Evolutionary conservation across 2,329 filamentous ascomycete species (phyloP).

Genomic region (Shiraia bambusicola): DNA sequence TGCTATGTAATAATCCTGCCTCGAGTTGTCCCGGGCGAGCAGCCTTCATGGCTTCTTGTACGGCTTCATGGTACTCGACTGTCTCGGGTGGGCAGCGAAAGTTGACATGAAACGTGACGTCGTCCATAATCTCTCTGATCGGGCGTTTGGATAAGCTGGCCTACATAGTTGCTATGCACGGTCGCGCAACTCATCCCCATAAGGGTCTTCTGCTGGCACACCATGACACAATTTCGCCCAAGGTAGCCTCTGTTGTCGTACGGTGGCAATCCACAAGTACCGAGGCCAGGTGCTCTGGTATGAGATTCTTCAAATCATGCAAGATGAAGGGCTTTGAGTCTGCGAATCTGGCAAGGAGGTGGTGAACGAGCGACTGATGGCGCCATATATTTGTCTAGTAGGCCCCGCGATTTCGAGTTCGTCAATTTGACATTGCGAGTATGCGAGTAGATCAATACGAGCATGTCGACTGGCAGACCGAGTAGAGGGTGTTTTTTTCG

Average conservation of each 20-base stretch:
- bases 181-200: slow-evolving; percentile 30
- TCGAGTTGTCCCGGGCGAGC: not conserved
- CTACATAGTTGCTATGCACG: slow-evolving; percentile 13
- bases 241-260: slow-evolving; percentile 15
- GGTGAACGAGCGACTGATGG: slow-evolving; percentile 25
- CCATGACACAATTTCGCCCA: slow-evolving; percentile 22
- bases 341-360: slow-evolving; percentile 15
- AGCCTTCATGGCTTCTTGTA: slow-evolving; percentile 1
- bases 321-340: slow-evolving; percentile 12
- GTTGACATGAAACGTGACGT: slow-evolving; percentile 33
- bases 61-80: slow-evolving; percentile 14
- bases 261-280: slow-evolving; percentile 34
- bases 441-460: slow-evolving; percentile 31
- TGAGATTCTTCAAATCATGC: slow-evolving; percentile 27
- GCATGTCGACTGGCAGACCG: slow-evolving; percentile 32
- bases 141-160: slow-evolving; percentile 13
- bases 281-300: slow-evolving; percentile 33
- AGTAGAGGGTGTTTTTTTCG: slow-evolving; percentile 5
- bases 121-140: slow-evolving; percentile 18
- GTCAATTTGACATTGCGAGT: slow-evolving; percentile 31
- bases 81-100: slow-evolving; percentile 32
- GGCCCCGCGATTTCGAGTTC: slow-evolving; percentile 20
- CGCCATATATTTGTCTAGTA: slow-evolving; percentile 29
- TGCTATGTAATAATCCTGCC: not conserved
- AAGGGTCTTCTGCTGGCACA: slow-evolving; percentile 33